Evolutionary conservation across 768 basidiomycete species (phyloP), one percentile per base, ranked within the genome.

Genomic region (Hygrophoropsis aurantiaca): DNA sequence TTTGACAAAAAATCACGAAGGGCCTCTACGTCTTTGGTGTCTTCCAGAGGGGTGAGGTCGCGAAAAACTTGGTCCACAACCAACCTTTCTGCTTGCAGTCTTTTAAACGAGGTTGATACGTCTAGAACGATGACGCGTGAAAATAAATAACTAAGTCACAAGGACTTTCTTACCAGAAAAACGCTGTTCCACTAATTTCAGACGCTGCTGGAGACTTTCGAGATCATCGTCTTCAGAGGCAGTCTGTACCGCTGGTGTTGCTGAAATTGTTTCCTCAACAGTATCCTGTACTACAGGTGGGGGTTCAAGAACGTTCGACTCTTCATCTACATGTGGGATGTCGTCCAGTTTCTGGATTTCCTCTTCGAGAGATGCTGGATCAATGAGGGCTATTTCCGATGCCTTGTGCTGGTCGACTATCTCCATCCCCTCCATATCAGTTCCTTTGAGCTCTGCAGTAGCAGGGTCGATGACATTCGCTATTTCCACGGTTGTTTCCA

Each of bases 41-140:
- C 80, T 50, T 84, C 75, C 11, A 94, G 56, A 0, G 90, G 84
- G 0, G 91, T 88, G 4, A 85, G 61, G 45, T 88, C 87, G 9
- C 71, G 74, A 38, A 98, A 66, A 4, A 91, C 68, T 10, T 70
- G 64, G 57, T 94, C 88, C 32, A 81, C 82, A 13, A 82, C 81
- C 9, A 70, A 60, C 56, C 85, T 85, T 66, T 91, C 86, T 0
- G 80, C 78, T 53, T 88, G 87, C 27, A 93, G 69, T 52, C 78
- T 75, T 61, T 87, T 84, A 71, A 86, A 89, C 10, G 90, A 89
- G 3, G 73, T 78, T 9, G 89, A 87, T 3, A 92, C 79, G 59
- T 90, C 90, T 92, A 40, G n/a, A 42, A 57, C 44, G 37, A 9
- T 19, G 32, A 44, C 11, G 50, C 42, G 46, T 41, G 6, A 7